Conservation (phyloP, 495 filamentous ascomycete genomes). For the Penicillium ucsense region DNA sequence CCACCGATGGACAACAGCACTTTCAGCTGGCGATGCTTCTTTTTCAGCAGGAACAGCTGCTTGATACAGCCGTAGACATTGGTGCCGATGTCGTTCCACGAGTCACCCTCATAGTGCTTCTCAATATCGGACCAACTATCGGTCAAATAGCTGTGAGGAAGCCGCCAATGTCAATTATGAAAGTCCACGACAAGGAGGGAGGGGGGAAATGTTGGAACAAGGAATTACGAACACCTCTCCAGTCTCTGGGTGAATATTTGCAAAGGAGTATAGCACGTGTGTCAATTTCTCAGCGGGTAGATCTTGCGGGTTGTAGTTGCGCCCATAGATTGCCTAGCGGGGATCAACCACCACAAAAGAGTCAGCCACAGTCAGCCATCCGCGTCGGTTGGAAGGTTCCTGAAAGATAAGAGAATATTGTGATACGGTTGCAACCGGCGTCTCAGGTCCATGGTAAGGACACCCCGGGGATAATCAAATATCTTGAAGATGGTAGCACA, state of each 20-base stretch:
- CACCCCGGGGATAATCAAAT: too few relatives aligned
- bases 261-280: conserved; percentile 87
- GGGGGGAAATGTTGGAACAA: too few relatives aligned
- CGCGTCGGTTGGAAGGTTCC: background rate
- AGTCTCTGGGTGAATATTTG: conserved; percentile 62
- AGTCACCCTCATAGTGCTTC: conserved; percentile 61
- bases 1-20: conserved; percentile 89
- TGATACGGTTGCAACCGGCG: too few relatives aligned
- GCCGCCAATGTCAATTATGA: background rate
- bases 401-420: too few relatives aligned
- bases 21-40: conserved; percentile 78
- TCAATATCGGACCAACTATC: conserved; percentile 80
- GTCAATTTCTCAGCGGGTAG: conserved; percentile 81
- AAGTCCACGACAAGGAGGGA: too few relatives aligned
- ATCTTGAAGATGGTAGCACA: conserved; percentile 1
- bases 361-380: background rate
- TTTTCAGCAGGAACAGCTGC: conserved; percentile 88
- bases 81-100: conserved; percentile 35
- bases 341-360: background rate
- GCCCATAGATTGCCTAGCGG: conserved; percentile 71
- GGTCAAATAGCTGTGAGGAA: conserved; percentile 49
- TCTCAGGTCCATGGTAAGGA: too few relatives aligned
- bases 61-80: conserved; percentile 63
- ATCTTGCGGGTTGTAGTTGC: conserved; percentile 78
- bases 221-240: conserved; percentile 59